Evolutionary conservation across 1,284 basidiomycete genomes (phyloP), one percentile per base, ranked within the genome.

Genomic region (Cutaneotrichosporon daszewskae): DNA sequence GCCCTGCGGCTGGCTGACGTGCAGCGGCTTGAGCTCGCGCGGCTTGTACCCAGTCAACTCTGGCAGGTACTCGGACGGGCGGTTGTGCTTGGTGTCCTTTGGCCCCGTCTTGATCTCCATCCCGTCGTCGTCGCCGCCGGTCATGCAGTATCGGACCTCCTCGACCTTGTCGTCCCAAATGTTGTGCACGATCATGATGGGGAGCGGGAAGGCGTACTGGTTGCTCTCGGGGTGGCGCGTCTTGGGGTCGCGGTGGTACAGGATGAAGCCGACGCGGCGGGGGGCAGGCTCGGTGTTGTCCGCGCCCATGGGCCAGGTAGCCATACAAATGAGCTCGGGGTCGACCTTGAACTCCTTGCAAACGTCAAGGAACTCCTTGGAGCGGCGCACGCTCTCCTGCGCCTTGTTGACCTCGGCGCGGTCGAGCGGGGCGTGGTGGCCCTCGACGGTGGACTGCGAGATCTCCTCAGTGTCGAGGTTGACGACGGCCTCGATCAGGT

Each of bases 161-260:
- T 28, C 26, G 27, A 38, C 37, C 14, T n/a, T 12, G 19, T 22
- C 13, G 13, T 38, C 37, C 37, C 37, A 38, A 7, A 38, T n/a
- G 18, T 38, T 20, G 27, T 28, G 31, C 19, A 38, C 29, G 13
- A 38, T 4, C 3, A 38, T 28, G 28, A 28, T 26, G 3, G 37
- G 13, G 27, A 38, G 37, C 4, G 37, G 37, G 37, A 31, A 38
- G 8, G 37, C 37, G 37, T 38, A 38, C 19, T 38, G 27, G 37
- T 38, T 38, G 14, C 18, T 22, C n/a, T 38, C 37, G 13, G 37
- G 37, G 37, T 38, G 37, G 28, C 31, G 29, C 19, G 27, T 23
- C 18, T 9, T n/a, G 6, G 37, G 37, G 11, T 28, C 37, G 19
- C 37, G 37, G 27, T 10, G 10, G 28, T 38, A 38, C 14, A 38